phyloP scores from a whole-genome alignment of 2,329 filamentous ascomycete species.

The Endoconidiophora laricicola region DNA sequence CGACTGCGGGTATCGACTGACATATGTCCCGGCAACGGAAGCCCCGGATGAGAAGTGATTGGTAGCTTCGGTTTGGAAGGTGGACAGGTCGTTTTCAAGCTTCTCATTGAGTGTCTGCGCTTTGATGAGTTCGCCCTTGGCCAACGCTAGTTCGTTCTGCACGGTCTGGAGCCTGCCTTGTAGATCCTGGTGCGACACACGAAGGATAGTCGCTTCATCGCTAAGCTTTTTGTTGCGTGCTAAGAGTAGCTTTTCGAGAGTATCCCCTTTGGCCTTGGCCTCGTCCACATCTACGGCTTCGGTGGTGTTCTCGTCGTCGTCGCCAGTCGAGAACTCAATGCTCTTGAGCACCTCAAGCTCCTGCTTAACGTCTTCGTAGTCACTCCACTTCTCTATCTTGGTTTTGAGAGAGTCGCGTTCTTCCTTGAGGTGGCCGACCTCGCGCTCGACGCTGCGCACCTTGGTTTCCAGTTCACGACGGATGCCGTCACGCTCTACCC shows the following conservation, averaged over 20 bases:
- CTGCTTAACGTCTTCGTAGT: constrained; percentile 92
- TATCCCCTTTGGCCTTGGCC: constrained; percentile 50
- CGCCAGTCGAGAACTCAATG: constrained; percentile 87
- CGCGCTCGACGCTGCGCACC: constrained; percentile 63
- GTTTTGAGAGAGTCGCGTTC: constrained; percentile 66
- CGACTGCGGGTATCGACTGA: constrained; percentile 57
- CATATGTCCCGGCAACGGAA: constrained; percentile 84
- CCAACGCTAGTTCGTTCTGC: constrained; percentile 67
- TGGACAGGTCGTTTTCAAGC: constrained; percentile 80
- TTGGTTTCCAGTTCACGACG: constrained; percentile 61
- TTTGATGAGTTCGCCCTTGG: constrained; percentile 74
- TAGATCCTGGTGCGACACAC: constrained; percentile 86
- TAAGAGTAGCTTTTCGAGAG: constrained; percentile 76
- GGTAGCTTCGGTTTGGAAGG: constrained; percentile 70
- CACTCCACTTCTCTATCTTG: constrained; percentile 76
- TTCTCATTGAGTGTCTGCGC: constrained; percentile 72
- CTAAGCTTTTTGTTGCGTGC: constrained; percentile 92
- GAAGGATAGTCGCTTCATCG: constrained; percentile 80
- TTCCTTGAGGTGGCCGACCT: constrained; percentile 54
- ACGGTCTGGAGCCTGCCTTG: constrained; percentile 63
- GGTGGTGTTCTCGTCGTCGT: constrained; percentile 44
- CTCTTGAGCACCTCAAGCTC: constrained; percentile 95
- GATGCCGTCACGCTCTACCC: constrained; percentile 69
- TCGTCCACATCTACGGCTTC: constrained; percentile 17
- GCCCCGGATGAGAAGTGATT: constrained; percentile 66